Percentiles rank a stretch among this genome's conserved stretches.
These are phyloP conservation scores for Lavandula angustifolia DNA, from an alignment of 257 asterid genomes.

Conservation along the genomic window DNA sequence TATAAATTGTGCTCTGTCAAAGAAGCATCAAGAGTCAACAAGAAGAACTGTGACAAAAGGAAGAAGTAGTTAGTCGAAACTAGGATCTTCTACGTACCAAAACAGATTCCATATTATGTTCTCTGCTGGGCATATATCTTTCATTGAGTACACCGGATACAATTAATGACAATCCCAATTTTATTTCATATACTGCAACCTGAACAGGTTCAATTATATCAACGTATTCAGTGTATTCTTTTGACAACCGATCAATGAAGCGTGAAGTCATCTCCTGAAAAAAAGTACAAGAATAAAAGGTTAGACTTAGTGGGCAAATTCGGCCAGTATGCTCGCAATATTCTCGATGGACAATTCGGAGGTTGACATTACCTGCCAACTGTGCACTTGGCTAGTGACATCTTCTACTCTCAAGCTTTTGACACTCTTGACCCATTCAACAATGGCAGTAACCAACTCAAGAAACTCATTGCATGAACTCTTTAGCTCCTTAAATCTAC, in stretches of 20 bases:
- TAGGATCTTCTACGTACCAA: constrained; percentile 43
- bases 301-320: constrained; percentile 16
- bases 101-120: constrained; percentile 48
- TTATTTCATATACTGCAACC: constrained; percentile 81
- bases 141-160: constrained; percentile 49
- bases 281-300: constrained; percentile 19
- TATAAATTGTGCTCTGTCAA: constrained; percentile 50
- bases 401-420: constrained; percentile 38
- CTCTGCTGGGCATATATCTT: constrained; percentile 38
- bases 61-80: constrained; percentile 14
- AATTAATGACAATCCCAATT: constrained; percentile 74
- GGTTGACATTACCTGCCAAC: constrained; percentile 71
- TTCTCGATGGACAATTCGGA: constrained; percentile 5
- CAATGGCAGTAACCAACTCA: constrained; percentile 39
- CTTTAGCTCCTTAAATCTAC: constrained; percentile 63
- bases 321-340: background rate
- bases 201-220: constrained; percentile 83
- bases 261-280: constrained; percentile 61
- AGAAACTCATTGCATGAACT: constrained; percentile 55
- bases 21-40: constrained; percentile 24
- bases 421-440: constrained; percentile 46
- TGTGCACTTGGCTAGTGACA: constrained; percentile 46
- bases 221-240: constrained; percentile 58
- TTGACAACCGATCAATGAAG: constrained; percentile 64
- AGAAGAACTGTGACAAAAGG: constrained; percentile 14